Conservation (phyloP, 345 rosid species). For the Gossypium stocksii region DNA sequence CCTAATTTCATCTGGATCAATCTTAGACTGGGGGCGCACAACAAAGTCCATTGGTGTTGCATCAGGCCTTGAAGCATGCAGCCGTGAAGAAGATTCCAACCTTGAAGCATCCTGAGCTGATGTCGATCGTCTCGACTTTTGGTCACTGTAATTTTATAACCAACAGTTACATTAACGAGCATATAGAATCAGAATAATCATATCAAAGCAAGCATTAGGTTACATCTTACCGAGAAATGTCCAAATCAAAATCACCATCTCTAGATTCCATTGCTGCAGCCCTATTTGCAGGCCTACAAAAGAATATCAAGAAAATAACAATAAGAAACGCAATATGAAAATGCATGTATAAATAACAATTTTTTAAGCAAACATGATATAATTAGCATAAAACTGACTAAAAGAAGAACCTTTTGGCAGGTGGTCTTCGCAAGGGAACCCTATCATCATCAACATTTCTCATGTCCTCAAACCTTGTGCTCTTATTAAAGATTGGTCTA, state of each 20-base stretch:
- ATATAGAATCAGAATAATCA: not conserved
- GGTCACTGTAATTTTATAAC: conserved; percentile 39
- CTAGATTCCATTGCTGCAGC: conserved; percentile 68
- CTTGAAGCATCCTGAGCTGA: conserved; percentile 56
- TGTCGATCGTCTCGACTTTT: conserved; percentile 67
- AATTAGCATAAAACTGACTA: not conserved
- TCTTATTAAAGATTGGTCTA: conserved; percentile 95
- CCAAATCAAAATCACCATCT: conserved; percentile 88
- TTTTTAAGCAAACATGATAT: not conserved
- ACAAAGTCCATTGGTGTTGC: conserved; percentile 89
- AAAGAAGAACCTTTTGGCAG: conserved; percentile 56
- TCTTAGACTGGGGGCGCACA: conserved; percentile 93
- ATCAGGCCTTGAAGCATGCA: conserved; percentile 83
- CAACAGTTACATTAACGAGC: conserved; percentile 2
- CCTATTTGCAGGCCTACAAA: conserved; percentile 58
- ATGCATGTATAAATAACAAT: not conserved
- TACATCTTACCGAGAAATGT: conserved; percentile 59
- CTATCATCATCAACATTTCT: conserved; percentile 74
- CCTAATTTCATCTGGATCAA: conserved; percentile 82
- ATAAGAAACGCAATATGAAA: not conserved
- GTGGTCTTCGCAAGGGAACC: conserved; percentile 66
- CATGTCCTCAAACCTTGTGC: conserved; percentile 98
- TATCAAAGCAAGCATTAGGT: not conserved
- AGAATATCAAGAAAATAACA: not conserved
- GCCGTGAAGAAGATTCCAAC: conserved; percentile 65